phyloP scores from a whole-genome alignment of 148 eudicot species.

The Mesembryanthemum crystallinum region DNA sequence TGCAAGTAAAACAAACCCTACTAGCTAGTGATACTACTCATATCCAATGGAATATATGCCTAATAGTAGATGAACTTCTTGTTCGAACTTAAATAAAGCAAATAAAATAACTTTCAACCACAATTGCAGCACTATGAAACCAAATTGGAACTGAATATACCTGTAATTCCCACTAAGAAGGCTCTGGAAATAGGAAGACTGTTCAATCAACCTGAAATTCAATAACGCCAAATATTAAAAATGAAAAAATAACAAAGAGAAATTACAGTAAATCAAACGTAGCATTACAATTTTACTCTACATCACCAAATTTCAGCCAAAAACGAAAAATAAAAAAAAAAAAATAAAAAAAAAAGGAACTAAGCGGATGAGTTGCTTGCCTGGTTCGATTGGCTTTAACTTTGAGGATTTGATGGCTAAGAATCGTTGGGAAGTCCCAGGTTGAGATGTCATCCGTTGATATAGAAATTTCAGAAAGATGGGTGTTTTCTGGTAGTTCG shows the following conservation, averaged over 20 bases:
- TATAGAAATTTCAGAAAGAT: slow-evolving; percentile 30
- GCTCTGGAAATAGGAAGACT: slow-evolving; percentile 66
- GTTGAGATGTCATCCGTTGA: slow-evolving; percentile 46
- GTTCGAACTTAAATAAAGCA: background rate
- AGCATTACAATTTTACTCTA: too few species aligned
- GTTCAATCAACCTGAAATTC: slow-evolving; percentile 55
- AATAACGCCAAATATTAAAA: background rate
- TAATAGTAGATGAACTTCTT: background rate
- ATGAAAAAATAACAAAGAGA: background rate
- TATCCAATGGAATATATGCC: background rate
- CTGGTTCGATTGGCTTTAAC: slow-evolving; percentile 49
- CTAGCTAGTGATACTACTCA: background rate
- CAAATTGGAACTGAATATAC: slow-evolving; percentile 23
- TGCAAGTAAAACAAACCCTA: too few species aligned
- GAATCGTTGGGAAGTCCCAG: slow-evolving; percentile 55
- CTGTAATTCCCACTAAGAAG: slow-evolving; percentile 70
- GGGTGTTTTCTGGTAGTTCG: slow-evolving; percentile 7
- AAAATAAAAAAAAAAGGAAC: background rate
- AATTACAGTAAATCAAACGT: background rate
- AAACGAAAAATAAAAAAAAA: background rate
- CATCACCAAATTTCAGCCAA: too few species aligned
- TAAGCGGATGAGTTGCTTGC: slow-evolving; percentile 14
- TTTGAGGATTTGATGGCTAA: slow-evolving; percentile 40
- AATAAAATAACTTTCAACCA: too few species aligned
- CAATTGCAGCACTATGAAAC: background rate